Evolutionary conservation across 31 red algal species (phyloP).

Genomic region (Endocladia muricata): DNA sequence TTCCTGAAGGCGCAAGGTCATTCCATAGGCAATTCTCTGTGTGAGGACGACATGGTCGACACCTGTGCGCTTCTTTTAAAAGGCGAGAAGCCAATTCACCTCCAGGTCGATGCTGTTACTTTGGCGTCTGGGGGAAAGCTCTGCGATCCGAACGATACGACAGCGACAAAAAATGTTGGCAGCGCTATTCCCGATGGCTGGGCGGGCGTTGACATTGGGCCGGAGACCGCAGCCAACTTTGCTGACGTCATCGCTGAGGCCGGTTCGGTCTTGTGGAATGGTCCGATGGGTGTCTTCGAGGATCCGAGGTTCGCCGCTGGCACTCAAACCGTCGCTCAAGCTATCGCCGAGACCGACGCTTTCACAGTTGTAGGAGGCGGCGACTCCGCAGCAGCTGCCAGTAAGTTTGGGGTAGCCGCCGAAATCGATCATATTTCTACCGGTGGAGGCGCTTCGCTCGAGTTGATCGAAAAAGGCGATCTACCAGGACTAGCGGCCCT

Average conservation of each 20-base stretch:
- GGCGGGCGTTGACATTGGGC: slow-evolving; percentile 94
- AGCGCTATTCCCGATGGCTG: slow-evolving; percentile 89
- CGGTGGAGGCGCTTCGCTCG: slow-evolving; percentile 92
- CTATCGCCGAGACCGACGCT: slow-evolving; percentile 48
- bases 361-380: slow-evolving; percentile 91
- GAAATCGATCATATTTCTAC: slow-evolving; percentile 86
- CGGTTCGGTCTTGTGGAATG: slow-evolving; percentile 97
- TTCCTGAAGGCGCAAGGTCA: slow-evolving; percentile 83
- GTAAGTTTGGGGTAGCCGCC: slow-evolving; percentile 75
- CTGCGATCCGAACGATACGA: slow-evolving; percentile 84
- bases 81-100: slow-evolving; percentile 64
- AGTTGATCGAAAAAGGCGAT: slow-evolving; percentile 87
- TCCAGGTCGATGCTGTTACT: slow-evolving; percentile 72
- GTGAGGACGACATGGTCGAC: slow-evolving; percentile 80
- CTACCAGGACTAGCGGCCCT: slow-evolving; percentile 87
- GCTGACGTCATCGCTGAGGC: slow-evolving; percentile 48
- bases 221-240: slow-evolving; percentile 54
- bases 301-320: slow-evolving; percentile 77
- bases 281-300: slow-evolving; percentile 95
- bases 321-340: slow-evolving; percentile 78
- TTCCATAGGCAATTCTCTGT: slow-evolving; percentile 80
- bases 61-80: no score
- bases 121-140: slow-evolving; percentile 82
- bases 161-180: slow-evolving; percentile 52
- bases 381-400: slow-evolving; percentile 89